These are phyloP conservation scores for Clitoria ternatea DNA, from an alignment of 306 rosid genomes.

Conservation along the genomic window DNA sequence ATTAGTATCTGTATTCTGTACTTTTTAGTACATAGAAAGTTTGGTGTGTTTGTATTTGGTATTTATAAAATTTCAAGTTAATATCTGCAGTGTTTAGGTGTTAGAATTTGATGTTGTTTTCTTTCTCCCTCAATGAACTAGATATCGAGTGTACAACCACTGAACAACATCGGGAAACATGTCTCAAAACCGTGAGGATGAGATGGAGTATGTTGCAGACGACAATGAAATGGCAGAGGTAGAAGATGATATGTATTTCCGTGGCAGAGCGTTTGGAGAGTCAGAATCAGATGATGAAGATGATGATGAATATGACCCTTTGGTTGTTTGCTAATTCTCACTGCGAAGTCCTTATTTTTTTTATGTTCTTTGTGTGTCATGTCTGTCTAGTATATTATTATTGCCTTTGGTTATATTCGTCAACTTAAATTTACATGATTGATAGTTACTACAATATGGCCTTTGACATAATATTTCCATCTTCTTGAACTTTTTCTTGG, in stretches of 20 bases:
- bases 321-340: constrained; percentile 26
- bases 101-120: neutral
- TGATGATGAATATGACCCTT: constrained; percentile 34
- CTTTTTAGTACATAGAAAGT: neutral
- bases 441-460: neutral
- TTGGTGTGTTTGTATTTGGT: neutral
- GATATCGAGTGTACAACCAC: neutral
- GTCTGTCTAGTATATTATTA: neutral
- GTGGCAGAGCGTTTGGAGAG: constrained; percentile 40
- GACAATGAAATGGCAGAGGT: constrained; percentile 48
- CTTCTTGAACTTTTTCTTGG: constrained; percentile 15
- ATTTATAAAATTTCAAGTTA: neutral
- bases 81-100: neutral
- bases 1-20: neutral
- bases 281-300: constrained; percentile 38
- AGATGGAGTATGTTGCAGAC: constrained; percentile 35
- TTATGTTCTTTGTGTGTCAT: neutral
- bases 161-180: constrained; percentile 9
- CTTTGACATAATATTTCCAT: neutral
- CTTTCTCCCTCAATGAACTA: constrained; percentile 4
- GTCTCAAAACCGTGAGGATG: constrained; percentile 38
- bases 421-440: neutral
- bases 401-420: neutral
- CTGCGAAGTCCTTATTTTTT: neutral
- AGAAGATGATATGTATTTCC: constrained; percentile 41